Evolutionary conservation across 2,329 filamentous ascomycete species (phyloP).

Genomic region (Diaporthe australafricana): DNA sequence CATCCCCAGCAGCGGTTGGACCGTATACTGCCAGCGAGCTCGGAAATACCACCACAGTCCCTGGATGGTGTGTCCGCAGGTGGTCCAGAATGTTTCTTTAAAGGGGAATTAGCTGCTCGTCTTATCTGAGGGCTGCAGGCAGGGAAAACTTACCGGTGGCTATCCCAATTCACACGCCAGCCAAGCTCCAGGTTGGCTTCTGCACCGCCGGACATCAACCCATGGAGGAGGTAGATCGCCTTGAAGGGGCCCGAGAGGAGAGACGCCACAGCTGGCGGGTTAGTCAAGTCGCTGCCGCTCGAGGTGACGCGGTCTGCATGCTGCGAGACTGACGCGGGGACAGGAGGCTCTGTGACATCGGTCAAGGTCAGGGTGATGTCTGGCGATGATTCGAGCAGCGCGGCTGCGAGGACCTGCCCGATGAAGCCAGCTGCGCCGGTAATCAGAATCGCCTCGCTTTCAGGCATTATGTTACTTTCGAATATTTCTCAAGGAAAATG

Average conservation of each 20-base stretch:
- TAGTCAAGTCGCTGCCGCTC: neutral
- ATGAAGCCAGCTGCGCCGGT: constrained; percentile 74
- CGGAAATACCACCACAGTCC: constrained; percentile 67
- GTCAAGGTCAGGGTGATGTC: constrained; percentile 62
- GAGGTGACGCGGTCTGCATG: neutral
- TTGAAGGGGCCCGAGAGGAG: constrained; percentile 4
- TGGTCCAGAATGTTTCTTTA: constrained; percentile 58
- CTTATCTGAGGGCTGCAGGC: too few relatives aligned
- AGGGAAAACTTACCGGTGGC: neutral
- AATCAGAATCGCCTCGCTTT: constrained; percentile 61
- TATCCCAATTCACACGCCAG: constrained; percentile 2
- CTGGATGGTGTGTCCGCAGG: constrained; percentile 57
- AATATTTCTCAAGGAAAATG: too few relatives aligned
- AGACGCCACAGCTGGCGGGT: neutral
- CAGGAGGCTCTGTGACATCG: constrained; percentile 49
- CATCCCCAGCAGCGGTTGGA: constrained; percentile 48
- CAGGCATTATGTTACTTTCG: neutral
- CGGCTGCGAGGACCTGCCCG: constrained; percentile 68
- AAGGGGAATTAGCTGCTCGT: neutral
- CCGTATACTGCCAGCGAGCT: constrained; percentile 72
- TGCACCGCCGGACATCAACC: constrained; percentile 72
- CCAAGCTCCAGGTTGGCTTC: constrained; percentile 65
- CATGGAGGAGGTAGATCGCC: constrained; percentile 67
- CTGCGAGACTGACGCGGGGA: neutral
- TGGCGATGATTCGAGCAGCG: constrained; percentile 58